phyloP scores from a whole-genome alignment of 192 early-diverging fungal species.

The Backusella australiensis region DNA sequence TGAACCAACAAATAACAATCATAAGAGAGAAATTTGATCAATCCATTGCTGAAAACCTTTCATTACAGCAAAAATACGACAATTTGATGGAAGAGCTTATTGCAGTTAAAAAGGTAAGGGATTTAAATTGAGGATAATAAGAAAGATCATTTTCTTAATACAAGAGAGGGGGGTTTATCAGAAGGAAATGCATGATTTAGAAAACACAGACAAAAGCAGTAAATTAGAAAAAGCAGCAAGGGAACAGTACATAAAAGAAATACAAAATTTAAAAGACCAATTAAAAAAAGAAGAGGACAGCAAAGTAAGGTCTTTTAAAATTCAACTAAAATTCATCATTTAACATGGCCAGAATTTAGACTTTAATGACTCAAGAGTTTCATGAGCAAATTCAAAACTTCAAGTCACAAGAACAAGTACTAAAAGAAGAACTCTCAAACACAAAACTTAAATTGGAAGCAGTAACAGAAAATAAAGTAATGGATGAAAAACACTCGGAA shows the following conservation, averaged over 20 bases:
- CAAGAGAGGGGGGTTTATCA: neutral
- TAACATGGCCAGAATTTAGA: neutral
- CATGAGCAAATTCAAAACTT: neutral
- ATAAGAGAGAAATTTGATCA: neutral
- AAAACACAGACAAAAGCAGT: neutral
- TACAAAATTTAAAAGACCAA: neutral
- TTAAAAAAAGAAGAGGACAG: neutral
- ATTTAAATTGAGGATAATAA: neutral
- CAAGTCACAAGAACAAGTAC: neutral
- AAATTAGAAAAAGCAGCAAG: neutral
- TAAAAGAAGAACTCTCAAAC: neutral
- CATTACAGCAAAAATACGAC: neutral
- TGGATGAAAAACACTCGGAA: neutral
- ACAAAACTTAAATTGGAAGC: neutral
- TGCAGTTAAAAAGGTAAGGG: neutral
- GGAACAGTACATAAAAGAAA: neutral
- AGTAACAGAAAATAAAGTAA: neutral
- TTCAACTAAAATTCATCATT: neutral
- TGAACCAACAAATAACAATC: neutral
- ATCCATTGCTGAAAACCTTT: neutral
- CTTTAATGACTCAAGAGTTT: neutral
- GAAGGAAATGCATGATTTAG: neutral
- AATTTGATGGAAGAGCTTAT: neutral
- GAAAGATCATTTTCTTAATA: neutral
- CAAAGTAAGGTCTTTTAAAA: neutral